Evolutionary conservation across 2,329 filamentous ascomycete species (phyloP).

Genomic region (Pezizomycotina sp.): DNA sequence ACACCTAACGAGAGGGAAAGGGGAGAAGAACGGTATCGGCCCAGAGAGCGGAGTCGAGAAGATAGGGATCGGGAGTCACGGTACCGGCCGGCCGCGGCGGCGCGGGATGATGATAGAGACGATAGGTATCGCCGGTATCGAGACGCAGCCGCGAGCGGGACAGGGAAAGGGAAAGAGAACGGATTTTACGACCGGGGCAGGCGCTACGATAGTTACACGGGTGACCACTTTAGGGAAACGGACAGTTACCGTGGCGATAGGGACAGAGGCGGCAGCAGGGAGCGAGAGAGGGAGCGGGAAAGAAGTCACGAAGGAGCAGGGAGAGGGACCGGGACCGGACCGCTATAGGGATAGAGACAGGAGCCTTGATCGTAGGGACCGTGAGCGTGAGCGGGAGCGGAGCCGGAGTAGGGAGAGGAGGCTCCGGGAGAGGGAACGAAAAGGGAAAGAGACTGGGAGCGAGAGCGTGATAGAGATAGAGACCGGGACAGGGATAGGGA

Average conservation of each 20-base stretch:
- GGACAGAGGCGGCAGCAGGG: conserved; percentile 14
- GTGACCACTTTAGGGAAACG: too few species aligned
- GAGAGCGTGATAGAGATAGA: conserved; percentile 10
- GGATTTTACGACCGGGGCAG: conserved; percentile 2
- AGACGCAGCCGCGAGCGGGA: conserved; percentile 2
- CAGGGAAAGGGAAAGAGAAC: conserved; percentile 10
- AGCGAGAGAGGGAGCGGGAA: conserved; percentile 13
- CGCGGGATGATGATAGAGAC: too few species aligned
- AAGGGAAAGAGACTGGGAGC: conserved; percentile 10
- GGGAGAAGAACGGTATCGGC: conserved; percentile 12
- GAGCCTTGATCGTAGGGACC: conserved; percentile 1
- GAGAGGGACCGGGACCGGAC: conserved; percentile 15
- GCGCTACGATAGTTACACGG: conserved; percentile 12
- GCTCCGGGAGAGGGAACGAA: conserved; percentile 7
- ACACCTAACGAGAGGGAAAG: conserved; percentile 8
- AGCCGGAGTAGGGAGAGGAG: conserved; percentile 2
- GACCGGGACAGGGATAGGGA: conserved; percentile 6
- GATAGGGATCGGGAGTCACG: conserved; percentile 11
- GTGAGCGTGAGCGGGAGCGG: conserved; percentile 5
- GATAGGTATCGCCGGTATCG: too few species aligned
- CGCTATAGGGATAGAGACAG: conserved; percentile 11
- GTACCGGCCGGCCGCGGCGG: too few species aligned
- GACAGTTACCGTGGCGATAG: conserved; percentile 11
- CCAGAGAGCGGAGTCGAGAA: conserved; percentile 9
- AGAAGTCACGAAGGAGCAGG: conserved; percentile 7